Evolutionary conservation across 1,284 basidiomycete species (phyloP).

Genomic region (Moniliella sp.): DNA sequence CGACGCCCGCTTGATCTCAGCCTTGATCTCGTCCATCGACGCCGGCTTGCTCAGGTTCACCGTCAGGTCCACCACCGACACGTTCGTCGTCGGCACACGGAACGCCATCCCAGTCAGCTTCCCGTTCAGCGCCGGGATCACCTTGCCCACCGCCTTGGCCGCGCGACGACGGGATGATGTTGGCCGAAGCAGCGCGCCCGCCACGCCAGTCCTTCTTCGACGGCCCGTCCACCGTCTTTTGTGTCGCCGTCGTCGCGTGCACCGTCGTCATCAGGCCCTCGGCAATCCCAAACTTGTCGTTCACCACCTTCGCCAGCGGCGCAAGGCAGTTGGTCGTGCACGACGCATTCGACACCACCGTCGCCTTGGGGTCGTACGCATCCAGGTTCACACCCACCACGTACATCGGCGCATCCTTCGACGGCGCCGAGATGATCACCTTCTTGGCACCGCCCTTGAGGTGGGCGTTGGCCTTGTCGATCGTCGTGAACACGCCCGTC

Average conservation of each 20-base stretch:
- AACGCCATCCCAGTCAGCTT: slow-evolving; percentile 83
- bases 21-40: slow-evolving; percentile 77
- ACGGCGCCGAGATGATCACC: slow-evolving; percentile 97
- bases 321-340: slow-evolving; percentile 95
- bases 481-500: slow-evolving; percentile 97
- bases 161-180: slow-evolving; percentile 98
- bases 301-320: slow-evolving; percentile 86
- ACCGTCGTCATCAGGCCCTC: slow-evolving; percentile 85
- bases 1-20: slow-evolving; percentile 59
- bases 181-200: slow-evolving; percentile 83
- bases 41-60: slow-evolving; percentile 64
- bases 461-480: slow-evolving; percentile 64
- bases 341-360: slow-evolving; percentile 85
- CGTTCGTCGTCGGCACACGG: slow-evolving; percentile 90
- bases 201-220: slow-evolving; percentile 46
- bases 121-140: slow-evolving; percentile 87
- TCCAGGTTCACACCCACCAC: slow-evolving; percentile 78
- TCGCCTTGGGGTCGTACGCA: slow-evolving; percentile 72
- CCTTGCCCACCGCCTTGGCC: slow-evolving; percentile 98
- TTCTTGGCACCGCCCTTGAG: slow-evolving; percentile 99
- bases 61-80: slow-evolving; percentile 90
- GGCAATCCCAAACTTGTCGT: slow-evolving; percentile 48
- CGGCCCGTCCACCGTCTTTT: slow-evolving; percentile 96
- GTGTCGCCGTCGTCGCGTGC: slow-evolving; percentile 63
- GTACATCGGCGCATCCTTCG: slow-evolving; percentile 86